These are phyloP conservation scores for Glycine soja DNA, from an alignment of 306 rosid genomes.

Conservation along the genomic window DNA sequence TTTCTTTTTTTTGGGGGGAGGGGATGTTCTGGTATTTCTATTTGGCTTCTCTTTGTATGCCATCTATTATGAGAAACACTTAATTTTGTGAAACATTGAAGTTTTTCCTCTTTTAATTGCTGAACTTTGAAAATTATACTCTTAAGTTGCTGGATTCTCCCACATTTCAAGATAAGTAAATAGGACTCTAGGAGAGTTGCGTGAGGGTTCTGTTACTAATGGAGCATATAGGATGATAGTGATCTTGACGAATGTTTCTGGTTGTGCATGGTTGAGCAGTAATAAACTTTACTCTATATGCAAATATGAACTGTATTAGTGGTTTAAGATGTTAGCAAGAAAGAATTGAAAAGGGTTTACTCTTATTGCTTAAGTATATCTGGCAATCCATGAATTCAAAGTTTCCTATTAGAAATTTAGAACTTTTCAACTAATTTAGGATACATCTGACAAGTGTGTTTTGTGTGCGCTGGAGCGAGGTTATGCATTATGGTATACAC, in stretches of 20 bases:
- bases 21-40: background rate
- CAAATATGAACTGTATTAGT: background rate
- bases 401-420: background rate
- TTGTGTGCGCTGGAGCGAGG: background rate
- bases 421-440: constrained; percentile 18
- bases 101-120: background rate
- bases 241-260: background rate
- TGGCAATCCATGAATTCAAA: background rate
- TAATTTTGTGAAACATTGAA: background rate
- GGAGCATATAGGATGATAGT: background rate
- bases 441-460: background rate
- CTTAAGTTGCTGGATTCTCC: constrained; percentile 4
- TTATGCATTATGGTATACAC: background rate
- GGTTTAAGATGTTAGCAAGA: constrained; percentile 20
- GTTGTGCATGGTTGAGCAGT: background rate
- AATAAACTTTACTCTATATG: background rate
- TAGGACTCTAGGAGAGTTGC: constrained; percentile 3
- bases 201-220: background rate
- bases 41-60: constrained; percentile 8
- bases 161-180: constrained; percentile 14
- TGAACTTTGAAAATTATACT: background rate
- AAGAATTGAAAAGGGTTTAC: constrained; percentile 1
- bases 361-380: background rate
- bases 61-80: constrained; percentile 6
- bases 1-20: background rate